Percentiles rank a stretch among this genome's conserved stretches.
Evolutionary conservation across 805 yeast genomes (phyloP).

Genomic region (Yarrowia divulgata): DNA sequence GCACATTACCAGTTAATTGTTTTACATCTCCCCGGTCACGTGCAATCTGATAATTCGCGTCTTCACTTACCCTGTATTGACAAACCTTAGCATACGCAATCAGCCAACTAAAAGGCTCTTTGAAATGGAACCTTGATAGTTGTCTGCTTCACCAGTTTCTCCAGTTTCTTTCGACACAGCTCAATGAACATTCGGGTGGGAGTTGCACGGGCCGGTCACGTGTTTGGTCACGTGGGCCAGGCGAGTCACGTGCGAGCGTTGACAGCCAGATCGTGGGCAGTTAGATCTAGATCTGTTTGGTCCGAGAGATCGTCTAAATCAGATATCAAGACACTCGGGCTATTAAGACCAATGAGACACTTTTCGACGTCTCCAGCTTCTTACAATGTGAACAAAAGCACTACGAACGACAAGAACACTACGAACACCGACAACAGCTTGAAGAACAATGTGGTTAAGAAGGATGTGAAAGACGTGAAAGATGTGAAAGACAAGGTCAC

Average conservation of each 20-base stretch:
- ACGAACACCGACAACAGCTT: no score
- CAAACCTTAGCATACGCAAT: slow-evolving; percentile 26
- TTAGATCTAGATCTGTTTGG: no score
- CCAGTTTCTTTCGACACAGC: no score
- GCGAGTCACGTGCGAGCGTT: no score
- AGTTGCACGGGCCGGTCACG: slow-evolving; percentile 13
- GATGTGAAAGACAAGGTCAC: no score
- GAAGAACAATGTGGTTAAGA: background rate
- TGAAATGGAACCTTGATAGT: slow-evolving; percentile 28
- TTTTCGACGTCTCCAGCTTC: background rate
- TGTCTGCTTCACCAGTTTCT: background rate
- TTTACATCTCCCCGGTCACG: background rate
- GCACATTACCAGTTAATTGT: no score
- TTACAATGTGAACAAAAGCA: no score
- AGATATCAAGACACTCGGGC: no score
- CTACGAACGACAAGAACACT: no score
- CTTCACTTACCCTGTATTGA: slow-evolving; percentile 13
- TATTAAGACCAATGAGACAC: background rate
- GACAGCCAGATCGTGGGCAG: no score
- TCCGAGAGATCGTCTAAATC: no score
- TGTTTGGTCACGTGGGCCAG: background rate
- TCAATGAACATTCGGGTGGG: slow-evolving; percentile 18
- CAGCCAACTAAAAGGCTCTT: slow-evolving; percentile 25
- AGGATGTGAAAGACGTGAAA: no score
- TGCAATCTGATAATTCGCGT: background rate